phyloP scores from a whole-genome alignment of 208 protist genomes.

The Porcisia hertigi region DNA sequence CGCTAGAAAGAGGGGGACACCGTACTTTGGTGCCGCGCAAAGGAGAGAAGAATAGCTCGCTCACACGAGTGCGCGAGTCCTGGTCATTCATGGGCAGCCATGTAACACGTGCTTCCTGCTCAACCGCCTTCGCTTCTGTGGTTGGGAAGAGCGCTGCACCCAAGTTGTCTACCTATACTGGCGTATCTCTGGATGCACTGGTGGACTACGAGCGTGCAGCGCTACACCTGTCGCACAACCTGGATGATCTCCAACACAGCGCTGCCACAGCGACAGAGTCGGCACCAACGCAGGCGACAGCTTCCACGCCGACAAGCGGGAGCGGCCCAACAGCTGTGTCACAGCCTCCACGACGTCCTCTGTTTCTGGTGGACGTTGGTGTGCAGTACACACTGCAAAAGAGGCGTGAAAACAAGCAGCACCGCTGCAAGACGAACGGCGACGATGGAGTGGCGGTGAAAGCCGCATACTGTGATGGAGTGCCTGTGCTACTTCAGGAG shows the following conservation, averaged over 20 bases:
- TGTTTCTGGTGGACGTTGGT: not conserved
- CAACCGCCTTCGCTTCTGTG: slow-evolving; percentile 6
- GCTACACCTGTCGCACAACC: slow-evolving; percentile 24
- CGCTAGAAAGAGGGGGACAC: not conserved
- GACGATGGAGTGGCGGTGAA: not conserved
- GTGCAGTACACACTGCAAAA: not conserved
- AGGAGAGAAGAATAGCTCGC: not conserved
- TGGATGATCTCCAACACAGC: not conserved
- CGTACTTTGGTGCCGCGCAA: not conserved
- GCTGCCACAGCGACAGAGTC: not conserved
- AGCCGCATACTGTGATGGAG: slow-evolving; percentile 28
- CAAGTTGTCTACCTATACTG: slow-evolving; percentile 31
- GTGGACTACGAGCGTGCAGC: slow-evolving; percentile 47
- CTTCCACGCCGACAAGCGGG: not conserved
- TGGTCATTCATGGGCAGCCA: slow-evolving; percentile 18
- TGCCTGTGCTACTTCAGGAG: slow-evolving; percentile 64
- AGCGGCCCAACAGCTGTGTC: not conserved
- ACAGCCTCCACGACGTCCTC: not conserved
- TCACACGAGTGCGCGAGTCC: not conserved
- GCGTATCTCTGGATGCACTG: slow-evolving; percentile 37
- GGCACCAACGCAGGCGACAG: not conserved
- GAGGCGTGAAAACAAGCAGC: not conserved
- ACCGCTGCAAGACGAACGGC: too few species aligned
- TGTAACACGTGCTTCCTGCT: slow-evolving; percentile 7
- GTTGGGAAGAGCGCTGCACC: slow-evolving; percentile 9